phyloP scores from a whole-genome alignment of 495 filamentous ascomycete species.

The Trichoderma gamsii region DNA sequence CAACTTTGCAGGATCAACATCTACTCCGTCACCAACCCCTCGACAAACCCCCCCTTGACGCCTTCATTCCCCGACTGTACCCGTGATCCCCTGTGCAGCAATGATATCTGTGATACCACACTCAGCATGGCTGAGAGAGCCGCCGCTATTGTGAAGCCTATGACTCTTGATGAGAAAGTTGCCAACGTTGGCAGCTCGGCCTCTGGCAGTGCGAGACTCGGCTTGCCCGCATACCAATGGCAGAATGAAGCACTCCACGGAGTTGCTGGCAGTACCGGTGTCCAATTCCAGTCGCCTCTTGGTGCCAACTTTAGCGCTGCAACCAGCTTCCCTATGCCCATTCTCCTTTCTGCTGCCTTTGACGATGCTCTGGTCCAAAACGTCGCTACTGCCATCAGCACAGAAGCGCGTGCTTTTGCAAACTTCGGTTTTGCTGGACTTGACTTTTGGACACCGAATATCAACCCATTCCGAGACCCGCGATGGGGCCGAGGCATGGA shows the following conservation, averaged over 20 bases:
- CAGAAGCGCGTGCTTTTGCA: conserved; percentile 60
- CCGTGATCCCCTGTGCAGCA: conserved; percentile 29
- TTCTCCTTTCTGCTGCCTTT: conserved; percentile 41
- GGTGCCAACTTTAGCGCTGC: conserved; percentile 35
- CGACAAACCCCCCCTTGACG: not conserved
- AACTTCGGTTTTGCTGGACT: conserved; percentile 53
- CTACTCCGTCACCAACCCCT: not conserved
- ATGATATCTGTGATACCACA: conserved; percentile 43
- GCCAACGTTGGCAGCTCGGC: conserved; percentile 26
- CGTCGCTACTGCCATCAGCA: conserved; percentile 46
- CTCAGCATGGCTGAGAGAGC: conserved; percentile 40
- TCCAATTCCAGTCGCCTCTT: conserved; percentile 20
- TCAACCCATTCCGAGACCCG: conserved; percentile 57
- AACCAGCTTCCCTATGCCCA: conserved; percentile 44
- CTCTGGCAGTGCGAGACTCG: conserved; percentile 22
- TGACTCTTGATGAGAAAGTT: conserved; percentile 39
- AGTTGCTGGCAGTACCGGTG: conserved; percentile 33
- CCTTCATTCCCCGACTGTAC: conserved; percentile 30
- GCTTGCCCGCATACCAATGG: conserved; percentile 43
- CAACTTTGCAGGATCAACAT: not conserved
- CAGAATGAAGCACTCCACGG: conserved; percentile 49
- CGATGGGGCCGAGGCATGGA: conserved; percentile 38
- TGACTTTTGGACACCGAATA: conserved; percentile 63
- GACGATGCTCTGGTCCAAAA: conserved; percentile 41
- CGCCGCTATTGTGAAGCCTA: conserved; percentile 33